These are phyloP conservation scores for Metschnikowia matae DNA, from an alignment of 805 yeast species.

Conservation along the genomic window DNA sequence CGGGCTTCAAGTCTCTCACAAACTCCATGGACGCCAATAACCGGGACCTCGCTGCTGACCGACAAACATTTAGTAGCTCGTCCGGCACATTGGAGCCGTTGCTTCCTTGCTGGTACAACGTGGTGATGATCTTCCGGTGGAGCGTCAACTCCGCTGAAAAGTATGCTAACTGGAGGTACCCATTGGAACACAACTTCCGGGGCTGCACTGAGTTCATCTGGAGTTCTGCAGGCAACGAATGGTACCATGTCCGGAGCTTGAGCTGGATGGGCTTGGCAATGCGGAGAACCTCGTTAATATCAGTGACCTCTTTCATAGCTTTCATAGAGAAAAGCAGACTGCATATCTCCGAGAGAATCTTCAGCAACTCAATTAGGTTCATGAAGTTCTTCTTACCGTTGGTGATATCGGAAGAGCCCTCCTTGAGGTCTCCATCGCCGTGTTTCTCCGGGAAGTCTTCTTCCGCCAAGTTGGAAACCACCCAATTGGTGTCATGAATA, in stretches of 20 bases:
- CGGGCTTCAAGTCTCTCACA: slow-evolving; percentile 68
- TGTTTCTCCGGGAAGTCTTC: slow-evolving; percentile 79
- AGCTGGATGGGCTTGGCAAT: slow-evolving; percentile 80
- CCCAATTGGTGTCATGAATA: slow-evolving; percentile 72
- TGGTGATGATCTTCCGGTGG: slow-evolving; percentile 70
- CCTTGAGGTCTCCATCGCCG: slow-evolving; percentile 47
- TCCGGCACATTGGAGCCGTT: slow-evolving; percentile 32
- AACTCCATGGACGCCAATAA: slow-evolving; percentile 78
- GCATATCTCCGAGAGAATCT: slow-evolving; percentile 67
- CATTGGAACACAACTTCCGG: slow-evolving; percentile 65
- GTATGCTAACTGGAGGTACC: slow-evolving; percentile 77
- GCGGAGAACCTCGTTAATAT: slow-evolving; percentile 64
- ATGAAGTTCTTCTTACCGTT: slow-evolving; percentile 67
- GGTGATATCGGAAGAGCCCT: slow-evolving; percentile 64
- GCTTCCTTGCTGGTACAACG: slow-evolving; percentile 38
- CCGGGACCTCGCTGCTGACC: slow-evolving; percentile 82
- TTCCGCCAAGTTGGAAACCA: slow-evolving; percentile 60
- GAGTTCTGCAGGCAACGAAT: slow-evolving; percentile 57
- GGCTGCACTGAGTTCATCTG: slow-evolving; percentile 61
- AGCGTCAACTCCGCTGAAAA: slow-evolving; percentile 86
- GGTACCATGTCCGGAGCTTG: slow-evolving; percentile 71
- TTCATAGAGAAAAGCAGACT: slow-evolving; percentile 68
- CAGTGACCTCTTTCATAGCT: slow-evolving; percentile 52
- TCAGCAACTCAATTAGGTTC: slow-evolving; percentile 61
- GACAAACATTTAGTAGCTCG: slow-evolving; percentile 53